A percentile compares a stretch with the other conserved stretches of the same genome.
phyloP scores from a whole-genome alignment of 2,329 filamentous ascomycete species.

The Ilyonectria sp. region DNA sequence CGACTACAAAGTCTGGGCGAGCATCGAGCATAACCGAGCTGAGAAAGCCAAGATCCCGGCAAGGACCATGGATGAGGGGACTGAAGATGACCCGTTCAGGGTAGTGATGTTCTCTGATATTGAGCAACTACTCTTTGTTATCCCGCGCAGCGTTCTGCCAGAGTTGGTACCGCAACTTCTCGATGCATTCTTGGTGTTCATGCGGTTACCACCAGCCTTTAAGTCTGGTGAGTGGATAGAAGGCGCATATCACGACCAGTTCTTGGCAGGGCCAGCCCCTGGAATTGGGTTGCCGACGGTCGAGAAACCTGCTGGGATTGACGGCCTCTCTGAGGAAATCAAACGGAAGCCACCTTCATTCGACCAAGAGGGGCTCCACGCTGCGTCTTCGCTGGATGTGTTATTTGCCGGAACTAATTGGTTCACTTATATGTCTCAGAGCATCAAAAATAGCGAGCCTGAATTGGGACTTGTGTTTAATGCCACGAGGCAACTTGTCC shows the following conservation, averaged over 20 bases:
- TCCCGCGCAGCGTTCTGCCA: conserved; percentile 58
- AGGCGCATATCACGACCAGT: conserved; percentile 51
- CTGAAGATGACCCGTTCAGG: conserved; percentile 86
- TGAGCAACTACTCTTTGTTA: conserved; percentile 70
- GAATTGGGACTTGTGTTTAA: conserved; percentile 66
- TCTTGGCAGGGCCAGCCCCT: conserved; percentile 35
- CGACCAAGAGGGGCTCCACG: conserved; percentile 45
- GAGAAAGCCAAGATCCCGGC: conserved; percentile 73
- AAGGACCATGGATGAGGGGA: conserved; percentile 80
- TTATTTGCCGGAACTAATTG: conserved; percentile 65
- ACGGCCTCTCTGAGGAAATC: conserved; percentile 40
- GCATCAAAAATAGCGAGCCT: conserved; percentile 41
- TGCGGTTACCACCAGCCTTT: conserved; percentile 70
- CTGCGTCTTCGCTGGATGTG: conserved; percentile 62
- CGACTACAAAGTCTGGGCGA: conserved; percentile 66
- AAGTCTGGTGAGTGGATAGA: conserved; percentile 48
- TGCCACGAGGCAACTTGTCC: conserved; percentile 72
- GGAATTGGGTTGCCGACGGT: conserved; percentile 15
- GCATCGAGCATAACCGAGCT: conserved; percentile 67
- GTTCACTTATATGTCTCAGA: conserved; percentile 60
- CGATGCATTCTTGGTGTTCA: conserved; percentile 80
- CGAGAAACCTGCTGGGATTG: conserved; percentile 7
- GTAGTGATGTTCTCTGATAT: conserved; percentile 87
- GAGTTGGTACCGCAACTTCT: conserved; percentile 66
- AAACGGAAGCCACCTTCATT: conserved; percentile 50